Base-by-base conservation (phyloP, 805 yeast species). In the Suhomyces kilbournensis region DNA sequence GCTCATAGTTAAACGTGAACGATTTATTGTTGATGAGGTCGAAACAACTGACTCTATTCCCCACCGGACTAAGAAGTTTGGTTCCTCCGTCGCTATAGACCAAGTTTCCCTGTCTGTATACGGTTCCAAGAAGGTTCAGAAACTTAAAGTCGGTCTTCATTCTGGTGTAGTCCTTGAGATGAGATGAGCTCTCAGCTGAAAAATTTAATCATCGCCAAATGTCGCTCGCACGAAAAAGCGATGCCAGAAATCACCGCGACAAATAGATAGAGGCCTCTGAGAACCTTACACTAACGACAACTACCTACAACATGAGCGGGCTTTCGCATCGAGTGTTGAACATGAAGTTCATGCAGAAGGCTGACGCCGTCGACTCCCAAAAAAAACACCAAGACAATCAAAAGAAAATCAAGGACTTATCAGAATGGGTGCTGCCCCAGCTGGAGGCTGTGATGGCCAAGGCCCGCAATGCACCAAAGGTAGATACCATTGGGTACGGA, bases 91-190 rank as follows among this genome's bases (percentile, higher is more conserved):
- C 82, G 0, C 96, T 85, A 72, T 86, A 94, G 4, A 86, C 77
- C 25, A 94, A 72, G 67, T 93, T 91, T n/a, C 98, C 99, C 65
- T 87, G 89, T 47, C 96, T 78, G 66, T 94, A 94, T 3, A 94
- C 98, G 0, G 98, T 92, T 26, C 99, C 99, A 60, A 94, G 74
- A 30, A 94, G 76, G 71, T 93, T 94, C 32, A 96, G 84, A 61
- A 94, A 87, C 79, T 86, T 74, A 62, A 86, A 90, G 72, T 90
- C 96, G n/a, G 96, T 85, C 74, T 85, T 89, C 96, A 90, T 90
- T 48, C 23, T 38, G 23, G 42, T 17, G 7, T 38, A 35, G 42
- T 17, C 22, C n/a, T 17, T 19, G 23, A 17, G 32, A 17, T 45
- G 47, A 45, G 22, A 45, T 45, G 39, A 15, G 42, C 40, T 20